A percentile compares a stretch with the other conserved stretches of the same genome.
These are phyloP conservation scores for Galeopsis tetrahit DNA, from an alignment of 257 asterid species.

Conservation along the genomic window DNA sequence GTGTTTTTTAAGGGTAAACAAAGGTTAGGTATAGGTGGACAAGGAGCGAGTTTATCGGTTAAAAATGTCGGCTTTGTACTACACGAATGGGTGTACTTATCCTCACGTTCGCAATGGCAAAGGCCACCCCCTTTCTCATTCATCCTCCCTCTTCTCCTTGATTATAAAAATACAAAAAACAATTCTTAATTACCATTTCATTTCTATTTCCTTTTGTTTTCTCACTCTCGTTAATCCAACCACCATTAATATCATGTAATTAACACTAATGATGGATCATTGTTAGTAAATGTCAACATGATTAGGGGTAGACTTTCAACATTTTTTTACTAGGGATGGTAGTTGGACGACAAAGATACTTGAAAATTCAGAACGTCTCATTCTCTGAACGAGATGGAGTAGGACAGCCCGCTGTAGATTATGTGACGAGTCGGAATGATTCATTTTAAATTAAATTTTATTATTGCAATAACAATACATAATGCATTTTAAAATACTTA, in stretches of 20 bases:
- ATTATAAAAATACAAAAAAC: slow-evolving; percentile 9
- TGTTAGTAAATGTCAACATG: slow-evolving; percentile 39
- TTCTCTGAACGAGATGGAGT: too few species aligned
- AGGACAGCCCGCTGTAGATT: too few species aligned
- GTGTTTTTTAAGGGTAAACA: neutral
- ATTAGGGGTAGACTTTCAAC: slow-evolving; percentile 42
- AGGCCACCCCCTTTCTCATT: slow-evolving; percentile 36
- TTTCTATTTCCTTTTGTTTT: neutral
- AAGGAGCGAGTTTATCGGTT: slow-evolving; percentile 47
- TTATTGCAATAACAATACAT: too few species aligned
- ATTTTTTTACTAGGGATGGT: slow-evolving; percentile 7
- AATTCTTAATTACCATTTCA: slow-evolving; percentile 7
- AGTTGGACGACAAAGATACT: too few species aligned
- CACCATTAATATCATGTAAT: slow-evolving; percentile 29
- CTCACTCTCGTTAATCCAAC: slow-evolving; percentile 20
- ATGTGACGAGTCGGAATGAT: too few species aligned
- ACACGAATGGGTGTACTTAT: slow-evolving; percentile 35
- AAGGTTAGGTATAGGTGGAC: slow-evolving; percentile 37
- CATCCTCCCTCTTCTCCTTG: slow-evolving; percentile 32
- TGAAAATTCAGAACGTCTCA: too few species aligned
- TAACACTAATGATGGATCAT: slow-evolving; percentile 28
- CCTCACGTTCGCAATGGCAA: slow-evolving; percentile 44
- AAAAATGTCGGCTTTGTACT: slow-evolving; percentile 43
- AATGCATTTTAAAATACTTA: too few species aligned
- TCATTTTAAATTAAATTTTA: too few species aligned